A percentile compares a stretch with the other conserved stretches of the same genome.
Conservation (phyloP, 2,329 filamentous ascomycete genomes). For the Hypomyces perniciosus region DNA sequence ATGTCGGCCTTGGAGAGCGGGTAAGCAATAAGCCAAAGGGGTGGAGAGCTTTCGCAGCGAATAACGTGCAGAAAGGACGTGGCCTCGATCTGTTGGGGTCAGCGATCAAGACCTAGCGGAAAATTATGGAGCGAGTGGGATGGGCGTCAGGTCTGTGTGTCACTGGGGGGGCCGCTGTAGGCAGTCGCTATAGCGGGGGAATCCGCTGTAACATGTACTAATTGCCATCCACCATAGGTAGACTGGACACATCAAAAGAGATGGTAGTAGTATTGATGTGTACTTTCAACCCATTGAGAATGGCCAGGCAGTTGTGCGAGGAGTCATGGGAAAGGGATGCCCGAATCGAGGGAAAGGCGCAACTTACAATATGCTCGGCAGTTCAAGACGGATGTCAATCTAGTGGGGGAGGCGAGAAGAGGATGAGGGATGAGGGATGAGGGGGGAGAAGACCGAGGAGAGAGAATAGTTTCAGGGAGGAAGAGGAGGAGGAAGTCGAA, state of each 20-base stretch:
- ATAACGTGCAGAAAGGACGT: constrained; percentile 4
- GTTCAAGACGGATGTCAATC: too few relatives aligned
- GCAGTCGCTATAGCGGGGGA: too few relatives aligned
- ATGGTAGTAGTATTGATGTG: too few relatives aligned
- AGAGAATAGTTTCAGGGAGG: background rate
- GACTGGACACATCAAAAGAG: too few relatives aligned
- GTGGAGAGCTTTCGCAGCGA: constrained; percentile 5
- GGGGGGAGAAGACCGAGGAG: background rate
- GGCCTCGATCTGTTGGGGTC: constrained; percentile 12
- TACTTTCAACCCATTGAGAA: too few relatives aligned
- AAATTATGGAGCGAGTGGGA: background rate
- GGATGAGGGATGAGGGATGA: background rate
- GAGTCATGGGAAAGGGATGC: too few relatives aligned
- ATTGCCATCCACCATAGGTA: too few relatives aligned
- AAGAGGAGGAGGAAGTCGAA: background rate
- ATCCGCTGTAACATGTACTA: too few relatives aligned
- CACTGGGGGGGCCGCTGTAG: background rate
- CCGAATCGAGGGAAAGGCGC: too few relatives aligned
- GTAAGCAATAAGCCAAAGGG: constrained; percentile 1
- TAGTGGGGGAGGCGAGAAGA: too few relatives aligned
- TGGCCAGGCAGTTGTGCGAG: too few relatives aligned
- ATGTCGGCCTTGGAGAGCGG: background rate
- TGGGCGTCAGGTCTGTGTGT: background rate
- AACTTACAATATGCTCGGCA: too few relatives aligned
- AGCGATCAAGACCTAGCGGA: background rate